Conservation (phyloP, 345 rosid species). For the Gossypium thurberi region DNA sequence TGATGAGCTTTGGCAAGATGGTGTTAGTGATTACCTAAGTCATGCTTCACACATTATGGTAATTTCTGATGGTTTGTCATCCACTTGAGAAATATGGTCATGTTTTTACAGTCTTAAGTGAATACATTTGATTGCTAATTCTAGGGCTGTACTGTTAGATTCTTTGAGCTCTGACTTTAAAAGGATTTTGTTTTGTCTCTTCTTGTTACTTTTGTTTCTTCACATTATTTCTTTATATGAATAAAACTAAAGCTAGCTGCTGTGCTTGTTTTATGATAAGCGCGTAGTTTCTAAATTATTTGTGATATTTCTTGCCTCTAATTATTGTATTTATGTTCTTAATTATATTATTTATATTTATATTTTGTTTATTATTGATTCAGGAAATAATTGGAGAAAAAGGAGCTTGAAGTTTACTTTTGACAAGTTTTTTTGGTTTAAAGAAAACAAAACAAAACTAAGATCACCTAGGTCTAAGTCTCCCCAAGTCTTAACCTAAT, state of each 20-base stretch:
- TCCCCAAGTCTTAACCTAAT: too few relatives aligned
- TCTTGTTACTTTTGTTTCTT: not conserved
- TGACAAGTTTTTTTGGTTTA: too few relatives aligned
- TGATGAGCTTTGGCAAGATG: conserved; percentile 99
- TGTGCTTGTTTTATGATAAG: not conserved
- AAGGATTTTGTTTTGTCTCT: not conserved
- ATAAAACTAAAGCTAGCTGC: not conserved
- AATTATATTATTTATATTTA: too few relatives aligned
- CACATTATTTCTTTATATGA: not conserved
- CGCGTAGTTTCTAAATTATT: too few relatives aligned
- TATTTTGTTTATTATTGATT: too few relatives aligned
- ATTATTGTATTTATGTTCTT: too few relatives aligned
- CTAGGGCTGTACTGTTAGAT: not conserved
- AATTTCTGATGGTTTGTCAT: conserved; percentile 7
- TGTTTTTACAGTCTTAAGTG: not conserved
- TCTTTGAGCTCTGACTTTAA: not conserved
- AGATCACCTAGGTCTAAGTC: too few relatives aligned
- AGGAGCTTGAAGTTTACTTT: too few relatives aligned
- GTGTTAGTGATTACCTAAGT: conserved; percentile 62
- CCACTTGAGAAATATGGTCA: not conserved
- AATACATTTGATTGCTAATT: not conserved
- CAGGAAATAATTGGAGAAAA: too few relatives aligned
- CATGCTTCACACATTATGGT: conserved; percentile 83
- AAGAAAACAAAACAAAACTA: too few relatives aligned
- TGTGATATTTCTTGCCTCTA: too few relatives aligned